Evolutionary conservation across 1,284 basidiomycete genomes (phyloP), one percentile per base, ranked within the genome.

Genomic region (Volvariella surrecta): DNA sequence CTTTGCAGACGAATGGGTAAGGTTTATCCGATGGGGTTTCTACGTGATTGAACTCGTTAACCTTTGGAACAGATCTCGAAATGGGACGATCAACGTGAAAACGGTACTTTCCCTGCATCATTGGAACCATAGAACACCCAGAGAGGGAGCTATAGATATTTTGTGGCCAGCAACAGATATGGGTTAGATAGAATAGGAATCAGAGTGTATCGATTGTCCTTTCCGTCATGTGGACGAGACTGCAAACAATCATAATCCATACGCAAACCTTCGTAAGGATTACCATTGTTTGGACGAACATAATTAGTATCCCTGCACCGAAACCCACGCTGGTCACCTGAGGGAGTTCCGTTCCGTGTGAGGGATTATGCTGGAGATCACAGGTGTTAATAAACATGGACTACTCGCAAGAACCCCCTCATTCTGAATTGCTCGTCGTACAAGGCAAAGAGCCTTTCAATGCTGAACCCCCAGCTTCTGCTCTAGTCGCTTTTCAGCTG

Each of bases 21-120:
- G 76, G 45, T 37, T 21, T 39, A 8, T 13, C 32, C 34, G n/a
- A 30, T 22, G 32, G 30, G 18, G 22, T 42, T 19, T 30, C 10
- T 32, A 22, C 44, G 44, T 39, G 52, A 47, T 49, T 17, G 7
- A 15, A 19, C 47, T 47, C 51, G 38, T 55, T 43, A 19, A 21
- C 39, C 45, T 16, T 39, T 39, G n/a, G n/a, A n/a, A 18, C 61
- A 92, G 92, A 80, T 86, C 60, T 58, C 68, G 53, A 89, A 83
- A 68, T 97, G 86, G 73, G 90, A 95, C 60, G 92, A 95, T 50
- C 90, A 96, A 68, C 79, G 92, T 61, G 92, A 96, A 63, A 80
- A 66, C 55, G 89, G 89, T 51, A 89, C 85, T 32, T 97, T 97
- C 82, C 90, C 92, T 37, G 86, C 88, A 19, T 89, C 87, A 16